Conservation (phyloP, 805 yeast species). For the Yarrowia divulgata region DNA sequence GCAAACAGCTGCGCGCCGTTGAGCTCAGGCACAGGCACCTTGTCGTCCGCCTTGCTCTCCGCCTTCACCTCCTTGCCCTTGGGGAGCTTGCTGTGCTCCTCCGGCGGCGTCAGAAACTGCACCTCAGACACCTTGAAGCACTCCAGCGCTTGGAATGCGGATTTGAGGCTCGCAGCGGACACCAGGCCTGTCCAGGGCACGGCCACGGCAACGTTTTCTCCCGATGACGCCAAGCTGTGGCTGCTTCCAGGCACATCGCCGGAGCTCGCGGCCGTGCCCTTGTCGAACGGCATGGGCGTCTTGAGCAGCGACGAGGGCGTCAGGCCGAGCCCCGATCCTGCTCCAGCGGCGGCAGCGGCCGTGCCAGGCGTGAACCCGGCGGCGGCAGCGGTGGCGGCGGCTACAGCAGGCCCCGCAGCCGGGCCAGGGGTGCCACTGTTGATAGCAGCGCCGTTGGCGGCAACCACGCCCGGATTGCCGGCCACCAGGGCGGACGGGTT, state of each 20-base stretch:
- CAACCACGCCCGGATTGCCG: conserved; percentile 21
- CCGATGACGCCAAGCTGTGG: neutral
- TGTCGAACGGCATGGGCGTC: conserved; percentile 39
- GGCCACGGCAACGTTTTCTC: neutral
- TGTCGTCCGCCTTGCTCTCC: conserved; percentile 2
- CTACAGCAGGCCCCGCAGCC: conserved; percentile 10
- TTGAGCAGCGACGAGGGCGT: conserved; percentile 35
- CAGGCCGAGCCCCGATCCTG: neutral
- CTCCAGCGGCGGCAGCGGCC: conserved; percentile 6
- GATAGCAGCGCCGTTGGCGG: neutral
- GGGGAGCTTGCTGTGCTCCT: conserved; percentile 41
- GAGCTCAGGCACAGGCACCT: neutral
- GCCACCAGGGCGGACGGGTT: conserved; percentile 14
- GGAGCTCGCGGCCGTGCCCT: conserved; percentile 44
- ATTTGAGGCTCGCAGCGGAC: conserved; percentile 49
- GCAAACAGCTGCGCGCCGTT: conserved; percentile 13
- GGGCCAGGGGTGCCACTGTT: conserved; percentile 37
- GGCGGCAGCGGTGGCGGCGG: conserved; percentile 20
- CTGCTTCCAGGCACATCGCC: conserved; percentile 41
- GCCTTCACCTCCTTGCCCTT: conserved; percentile 38
- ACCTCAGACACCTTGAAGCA: conserved; percentile 46
- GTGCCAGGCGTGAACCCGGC: conserved; percentile 16
- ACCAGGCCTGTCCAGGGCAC: conserved; percentile 47
- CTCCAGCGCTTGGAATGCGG: conserved; percentile 49
- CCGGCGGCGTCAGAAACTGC: conserved; percentile 48